Percentiles rank a stretch among this genome's conserved stretches.
phyloP scores from a whole-genome alignment of 345 rosid species.

The Citrus mangshanensis region DNA sequence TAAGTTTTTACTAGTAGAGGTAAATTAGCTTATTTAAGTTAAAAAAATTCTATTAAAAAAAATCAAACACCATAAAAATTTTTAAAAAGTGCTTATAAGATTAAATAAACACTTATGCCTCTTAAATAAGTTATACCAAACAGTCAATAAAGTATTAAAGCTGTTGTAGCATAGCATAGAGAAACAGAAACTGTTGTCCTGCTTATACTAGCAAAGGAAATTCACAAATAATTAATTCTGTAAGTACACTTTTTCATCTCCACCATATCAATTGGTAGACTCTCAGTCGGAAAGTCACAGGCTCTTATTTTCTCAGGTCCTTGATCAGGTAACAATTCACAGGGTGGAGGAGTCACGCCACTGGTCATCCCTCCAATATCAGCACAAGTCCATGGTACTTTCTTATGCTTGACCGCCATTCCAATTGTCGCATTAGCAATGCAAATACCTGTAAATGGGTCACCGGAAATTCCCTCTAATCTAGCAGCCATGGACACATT shows the following conservation, averaged over 20 bases:
- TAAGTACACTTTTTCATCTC: slow-evolving; percentile 53
- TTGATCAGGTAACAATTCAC: slow-evolving; percentile 46
- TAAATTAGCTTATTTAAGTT: no score
- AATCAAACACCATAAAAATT: no score
- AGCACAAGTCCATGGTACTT: slow-evolving; percentile 66
- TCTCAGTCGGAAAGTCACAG: slow-evolving; percentile 61
- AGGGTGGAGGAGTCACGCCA: slow-evolving; percentile 51
- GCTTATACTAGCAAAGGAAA: background rate
- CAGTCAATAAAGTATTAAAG: background rate
- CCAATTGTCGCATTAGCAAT: slow-evolving; percentile 64
- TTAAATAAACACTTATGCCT: no score
- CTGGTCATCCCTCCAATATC: slow-evolving; percentile 54
- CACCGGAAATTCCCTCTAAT: slow-evolving; percentile 58
- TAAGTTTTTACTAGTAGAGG: fast-evolving
- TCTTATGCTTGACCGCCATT: slow-evolving; percentile 53
- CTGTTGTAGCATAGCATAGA: background rate
- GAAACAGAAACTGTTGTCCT: background rate
- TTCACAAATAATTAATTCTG: slow-evolving; percentile 26
- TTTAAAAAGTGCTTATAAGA: no score
- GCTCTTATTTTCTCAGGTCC: slow-evolving; percentile 33
- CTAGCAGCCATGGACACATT: slow-evolving; percentile 65
- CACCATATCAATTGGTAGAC: slow-evolving; percentile 62
- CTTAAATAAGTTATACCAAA: no score
- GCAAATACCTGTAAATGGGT: slow-evolving; percentile 64
- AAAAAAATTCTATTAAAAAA: no score